Base-by-base conservation (phyloP, 345 rosid genomes). In the Kernera saxatilis region DNA sequence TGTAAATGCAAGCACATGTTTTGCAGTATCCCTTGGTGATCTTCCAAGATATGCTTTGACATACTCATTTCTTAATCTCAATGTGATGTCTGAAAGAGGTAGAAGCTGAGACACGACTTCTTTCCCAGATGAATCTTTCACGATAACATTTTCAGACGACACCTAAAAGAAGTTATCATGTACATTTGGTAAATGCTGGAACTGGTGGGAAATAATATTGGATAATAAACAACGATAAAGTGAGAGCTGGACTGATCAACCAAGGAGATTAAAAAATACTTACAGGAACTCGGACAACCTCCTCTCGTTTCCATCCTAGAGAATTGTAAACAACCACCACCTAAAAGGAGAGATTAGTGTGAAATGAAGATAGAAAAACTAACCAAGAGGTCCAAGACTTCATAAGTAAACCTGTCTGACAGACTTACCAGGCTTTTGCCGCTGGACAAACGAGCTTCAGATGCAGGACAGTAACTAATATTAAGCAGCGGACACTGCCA, bases 401-500 rank as follows among this genome's bases (percentile, higher is more conserved):
- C 49, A 23, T 41, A 22, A 62, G 58, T 33, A 50, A 17, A 64
- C 32, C 22, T 43, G 46, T 43, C 37, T 50, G 54, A 46, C 35
- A 57, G 51, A 54, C 79, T 67, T 81, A 90, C 98, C 96, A 92
- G 78, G 84, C 83, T 83, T 77, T 85, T 92, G 45, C 87, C 87
- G 14, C 71, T 75, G 61, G 87, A 71, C 69, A 78, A 79, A 63
- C 69, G 72, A 78, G 86, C 79, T 84, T 92, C 96, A 46, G 98
- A 87, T 55, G 93, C 81, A 69, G 98, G 96, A 72, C 98, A 92
- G 80, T 88, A 87, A 73, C 98, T 92, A 75, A 92, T 83, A 83
- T 92, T 92, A 46, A 90, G 93, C 66, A 92, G 84, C 64, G 96
- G 95, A 76, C 98, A 92, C 98, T 92, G 84, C 80, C 74, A 77